Conservation (phyloP, 768 basidiomycete genomes). For the Mycena venus region DNA sequence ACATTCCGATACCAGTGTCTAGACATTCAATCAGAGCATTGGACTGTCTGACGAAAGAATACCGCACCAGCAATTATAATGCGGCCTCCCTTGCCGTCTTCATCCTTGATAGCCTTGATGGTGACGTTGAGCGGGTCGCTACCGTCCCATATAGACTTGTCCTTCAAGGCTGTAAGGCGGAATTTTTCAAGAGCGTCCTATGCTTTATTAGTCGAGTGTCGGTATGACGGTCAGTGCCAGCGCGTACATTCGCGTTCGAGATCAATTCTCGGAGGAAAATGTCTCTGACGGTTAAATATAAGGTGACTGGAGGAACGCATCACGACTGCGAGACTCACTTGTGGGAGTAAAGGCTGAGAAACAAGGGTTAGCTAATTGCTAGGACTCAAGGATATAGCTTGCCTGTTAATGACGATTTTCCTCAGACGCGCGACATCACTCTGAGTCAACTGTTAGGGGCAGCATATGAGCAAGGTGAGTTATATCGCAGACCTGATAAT, state of each 20-base stretch:
- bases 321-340: conserved; percentile 58
- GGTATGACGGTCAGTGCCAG: not conserved
- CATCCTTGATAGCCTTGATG: conserved; percentile 79
- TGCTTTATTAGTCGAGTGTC: not conserved
- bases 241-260: conserved; percentile 82
- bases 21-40: conserved; percentile 15
- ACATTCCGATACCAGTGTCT: conserved; percentile 99
- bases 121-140: conserved; percentile 89
- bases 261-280: conserved; percentile 92
- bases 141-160: conserved; percentile 79
- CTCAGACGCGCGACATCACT: conserved; percentile 94
- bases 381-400: conserved; percentile 33
- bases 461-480: not conserved
- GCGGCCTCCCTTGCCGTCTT: conserved; percentile 76
- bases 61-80: conserved; percentile 79
- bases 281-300: conserved; percentile 61
- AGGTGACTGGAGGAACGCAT: not conserved
- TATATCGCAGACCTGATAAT: conserved; percentile 70
- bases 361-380: conserved; percentile 2
- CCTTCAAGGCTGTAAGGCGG: conserved; percentile 85
- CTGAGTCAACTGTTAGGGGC: conserved; percentile 56
- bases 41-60: not conserved
- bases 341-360: conserved; percentile 83
- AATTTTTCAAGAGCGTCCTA: conserved; percentile 94
- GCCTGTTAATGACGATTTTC: conserved; percentile 94